Conservation (phyloP, 2,329 filamentous ascomycete species). For the Sporothrix globosa region DNA sequence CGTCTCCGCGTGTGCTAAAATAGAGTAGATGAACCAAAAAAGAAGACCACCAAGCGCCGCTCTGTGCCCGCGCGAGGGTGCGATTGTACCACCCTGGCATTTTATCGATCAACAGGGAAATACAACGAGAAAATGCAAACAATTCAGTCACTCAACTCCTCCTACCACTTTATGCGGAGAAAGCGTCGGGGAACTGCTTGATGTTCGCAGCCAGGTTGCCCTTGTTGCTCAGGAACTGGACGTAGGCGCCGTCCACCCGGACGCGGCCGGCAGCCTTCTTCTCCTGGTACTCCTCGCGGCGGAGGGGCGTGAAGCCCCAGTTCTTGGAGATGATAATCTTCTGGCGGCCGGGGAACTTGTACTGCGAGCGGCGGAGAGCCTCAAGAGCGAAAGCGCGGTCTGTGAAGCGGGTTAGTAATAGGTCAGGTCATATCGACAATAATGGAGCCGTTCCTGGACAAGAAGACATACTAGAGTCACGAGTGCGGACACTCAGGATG, state of each 20-base stretch:
- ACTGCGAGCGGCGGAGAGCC: slow-evolving; percentile 98
- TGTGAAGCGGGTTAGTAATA: slow-evolving; percentile 41
- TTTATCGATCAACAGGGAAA: slow-evolving; percentile 26
- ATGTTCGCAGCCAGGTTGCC: slow-evolving; percentile 86
- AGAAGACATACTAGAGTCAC: slow-evolving; percentile 76
- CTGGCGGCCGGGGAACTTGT: slow-evolving; percentile 99
- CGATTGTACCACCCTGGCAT: slow-evolving; percentile 26
- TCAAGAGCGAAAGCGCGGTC: slow-evolving; percentile 93
- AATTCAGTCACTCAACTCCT: slow-evolving; percentile 6
- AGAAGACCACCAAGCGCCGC: slow-evolving; percentile 40
- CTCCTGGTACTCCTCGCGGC: slow-evolving; percentile 95
- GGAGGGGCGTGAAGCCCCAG: slow-evolving; percentile 99
- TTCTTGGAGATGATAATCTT: slow-evolving; percentile 99
- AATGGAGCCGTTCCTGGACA: no score
- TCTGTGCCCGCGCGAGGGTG: slow-evolving; percentile 37
- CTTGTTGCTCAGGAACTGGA: slow-evolving; percentile 97
- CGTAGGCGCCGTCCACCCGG: slow-evolving; percentile 98
- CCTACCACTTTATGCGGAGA: slow-evolving; percentile 56
- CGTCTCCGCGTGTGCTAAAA: slow-evolving; percentile 28
- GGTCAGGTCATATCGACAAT: background rate
- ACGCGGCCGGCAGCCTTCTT: slow-evolving; percentile 92
- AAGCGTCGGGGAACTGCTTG: slow-evolving; percentile 92
- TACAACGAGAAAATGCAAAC: slow-evolving; percentile 29
- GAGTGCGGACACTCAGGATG: slow-evolving; percentile 93
- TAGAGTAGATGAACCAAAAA: slow-evolving; percentile 38